Percentiles rank a stretch among this genome's conserved stretches.
These are phyloP conservation scores for Chrysoporthe puriensis DNA, from an alignment of 2,329 filamentous ascomycete genomes.

Conservation along the genomic window DNA sequence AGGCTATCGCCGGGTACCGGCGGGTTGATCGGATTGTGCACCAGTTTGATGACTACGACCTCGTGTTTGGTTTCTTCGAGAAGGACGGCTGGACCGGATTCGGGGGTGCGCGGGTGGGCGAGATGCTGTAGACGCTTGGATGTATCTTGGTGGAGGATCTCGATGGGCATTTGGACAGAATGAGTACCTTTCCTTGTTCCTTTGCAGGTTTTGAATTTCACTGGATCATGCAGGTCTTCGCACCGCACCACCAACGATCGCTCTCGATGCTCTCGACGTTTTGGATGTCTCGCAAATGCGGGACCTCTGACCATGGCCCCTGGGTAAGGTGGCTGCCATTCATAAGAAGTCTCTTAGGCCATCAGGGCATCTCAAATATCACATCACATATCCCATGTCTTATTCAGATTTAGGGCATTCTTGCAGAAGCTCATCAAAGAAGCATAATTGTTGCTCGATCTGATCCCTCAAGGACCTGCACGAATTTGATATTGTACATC, in stretches of 20 bases:
- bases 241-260: neutral
- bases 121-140: constrained; percentile 43
- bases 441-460: no score
- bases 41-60: constrained; percentile 94
- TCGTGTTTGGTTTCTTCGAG: constrained; percentile 97
- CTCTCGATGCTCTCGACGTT: neutral
- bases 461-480: no score
- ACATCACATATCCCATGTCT: no score
- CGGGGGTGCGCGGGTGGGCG: constrained; percentile 57
- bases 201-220: neutral
- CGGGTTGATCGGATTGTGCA: constrained; percentile 94
- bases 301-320: no score
- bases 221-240: neutral
- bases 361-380: no score
- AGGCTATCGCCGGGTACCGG: constrained; percentile 82
- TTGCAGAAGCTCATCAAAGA: no score
- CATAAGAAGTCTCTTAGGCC: no score
- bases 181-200: neutral
- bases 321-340: no score
- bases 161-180: neutral
- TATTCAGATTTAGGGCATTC: no score
- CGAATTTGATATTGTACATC: neutral
- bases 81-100: constrained; percentile 73
- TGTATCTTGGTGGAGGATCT: neutral
- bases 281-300: neutral